Percentiles rank a stretch among this genome's conserved stretches.
Evolutionary conservation across 2,329 filamentous ascomycete genomes (phyloP).

Genomic region (Davidsoniella neocaledoniae): DNA sequence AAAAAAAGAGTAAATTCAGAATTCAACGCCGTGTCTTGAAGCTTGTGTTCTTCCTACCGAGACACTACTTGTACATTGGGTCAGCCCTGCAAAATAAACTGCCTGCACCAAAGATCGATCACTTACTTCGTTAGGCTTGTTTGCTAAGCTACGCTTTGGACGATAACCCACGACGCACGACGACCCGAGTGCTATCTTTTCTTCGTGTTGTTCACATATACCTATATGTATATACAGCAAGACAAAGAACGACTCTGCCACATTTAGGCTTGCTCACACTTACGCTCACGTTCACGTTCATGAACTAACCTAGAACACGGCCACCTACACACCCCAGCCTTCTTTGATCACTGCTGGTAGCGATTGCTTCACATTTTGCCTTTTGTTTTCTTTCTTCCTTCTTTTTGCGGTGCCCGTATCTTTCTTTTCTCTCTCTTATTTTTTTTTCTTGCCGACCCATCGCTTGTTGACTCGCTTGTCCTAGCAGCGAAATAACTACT

Average conservation of each 20-base stretch:
- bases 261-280: too few relatives aligned
- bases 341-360: conserved; percentile 3
- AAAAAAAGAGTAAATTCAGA: background rate
- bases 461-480: conserved; percentile 3
- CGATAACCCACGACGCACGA: conserved; percentile 2
- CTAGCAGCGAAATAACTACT: conserved; percentile 1
- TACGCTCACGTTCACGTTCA: too few relatives aligned
- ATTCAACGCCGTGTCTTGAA: background rate
- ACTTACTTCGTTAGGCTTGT: too few relatives aligned
- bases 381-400: conserved; percentile 1
- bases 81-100: background rate
- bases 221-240: background rate
- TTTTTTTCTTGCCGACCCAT: background rate
- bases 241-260: too few relatives aligned
- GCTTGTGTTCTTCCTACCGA: conserved; percentile 1
- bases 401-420: background rate
- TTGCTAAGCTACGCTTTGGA: background rate
- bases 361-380: background rate
- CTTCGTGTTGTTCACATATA: background rate
- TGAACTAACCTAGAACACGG: background rate
- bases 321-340: conserved; percentile 2
- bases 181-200: background rate
- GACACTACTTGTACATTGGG: background rate
- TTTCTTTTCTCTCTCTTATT: background rate
- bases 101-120: too few relatives aligned